These are phyloP conservation scores for Apiospora arundinis DNA, from an alignment of 2,329 filamentous ascomycete genomes.

Conservation along the genomic window DNA sequence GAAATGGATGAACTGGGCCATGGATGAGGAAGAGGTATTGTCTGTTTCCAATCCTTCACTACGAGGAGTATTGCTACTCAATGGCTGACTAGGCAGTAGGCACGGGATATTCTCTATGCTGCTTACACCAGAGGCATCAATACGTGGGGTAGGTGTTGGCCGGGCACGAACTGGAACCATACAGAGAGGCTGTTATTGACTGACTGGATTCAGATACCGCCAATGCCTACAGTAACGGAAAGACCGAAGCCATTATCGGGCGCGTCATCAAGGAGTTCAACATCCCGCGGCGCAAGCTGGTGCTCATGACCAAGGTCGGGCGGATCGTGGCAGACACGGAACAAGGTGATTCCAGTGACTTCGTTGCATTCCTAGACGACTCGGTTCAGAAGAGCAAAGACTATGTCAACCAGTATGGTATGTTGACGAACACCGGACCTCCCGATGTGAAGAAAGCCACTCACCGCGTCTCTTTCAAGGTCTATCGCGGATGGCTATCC, in stretches of 20 bases:
- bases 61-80: neutral
- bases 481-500: neutral
- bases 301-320: slow-evolving; percentile 11
- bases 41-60: neutral
- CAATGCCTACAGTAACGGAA: slow-evolving; percentile 6
- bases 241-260: slow-evolving; percentile 3
- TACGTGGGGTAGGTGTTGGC: neutral
- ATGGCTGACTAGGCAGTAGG: neutral
- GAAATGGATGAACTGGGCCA: slow-evolving; percentile 8
- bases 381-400: neutral
- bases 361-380: neutral
- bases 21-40: slow-evolving; percentile 1
- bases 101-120: neutral
- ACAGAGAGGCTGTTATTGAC: neutral
- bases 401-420: slow-evolving; percentile 11
- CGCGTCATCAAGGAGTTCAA: slow-evolving; percentile 12
- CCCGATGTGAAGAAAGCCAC: too few species aligned
- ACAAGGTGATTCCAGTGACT: neutral
- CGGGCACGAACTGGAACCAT: neutral
- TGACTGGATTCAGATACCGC: neutral
- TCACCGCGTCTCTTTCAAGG: neutral
- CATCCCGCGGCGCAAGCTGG: neutral
- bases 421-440: neutral
- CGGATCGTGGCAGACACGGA: slow-evolving; percentile 7
- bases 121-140: slow-evolving; percentile 11